These are phyloP conservation scores for Croton setiger DNA, from an alignment of 441 rosid genomes.

Conservation along the genomic window DNA sequence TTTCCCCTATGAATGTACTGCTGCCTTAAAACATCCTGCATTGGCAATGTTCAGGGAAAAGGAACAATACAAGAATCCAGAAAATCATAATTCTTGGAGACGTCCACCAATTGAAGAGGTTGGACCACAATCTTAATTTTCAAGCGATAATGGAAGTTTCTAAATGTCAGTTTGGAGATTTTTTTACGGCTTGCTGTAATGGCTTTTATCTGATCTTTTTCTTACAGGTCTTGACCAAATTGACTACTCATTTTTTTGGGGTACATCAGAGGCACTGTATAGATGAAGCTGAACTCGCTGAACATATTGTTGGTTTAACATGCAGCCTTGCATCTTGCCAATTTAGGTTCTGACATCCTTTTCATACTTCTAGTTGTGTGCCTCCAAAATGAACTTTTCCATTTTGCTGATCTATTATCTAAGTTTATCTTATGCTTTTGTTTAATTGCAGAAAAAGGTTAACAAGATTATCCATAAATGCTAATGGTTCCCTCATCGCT, in stretches of 20 bases:
- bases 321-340: conserved; percentile 87
- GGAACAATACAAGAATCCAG: conserved; percentile 73
- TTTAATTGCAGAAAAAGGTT: conserved; percentile 66
- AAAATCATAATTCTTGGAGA: conserved; percentile 50
- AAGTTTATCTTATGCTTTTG: conserved; percentile 13
- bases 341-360: conserved; percentile 46
- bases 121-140: conserved; percentile 20
- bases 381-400: neutral
- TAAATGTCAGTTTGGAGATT: neutral
- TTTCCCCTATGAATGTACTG: conserved; percentile 5
- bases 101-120: conserved; percentile 94
- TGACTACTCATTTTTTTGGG: conserved; percentile 62
- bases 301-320: conserved; percentile 83
- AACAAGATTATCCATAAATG: conserved; percentile 68
- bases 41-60: conserved; percentile 59
- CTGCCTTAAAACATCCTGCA: conserved; percentile 15
- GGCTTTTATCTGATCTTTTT: conserved; percentile 19
- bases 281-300: conserved; percentile 96
- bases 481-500: conserved; percentile 78
- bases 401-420: conserved; percentile 10
- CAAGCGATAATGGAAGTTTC: conserved; percentile 10
- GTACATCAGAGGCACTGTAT: conserved; percentile 82
- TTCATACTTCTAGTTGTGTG: conserved; percentile 9
- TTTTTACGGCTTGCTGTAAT: conserved; percentile 1
- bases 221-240: conserved; percentile 65